Base-by-base conservation (phyloP, 192 early-diverging fungal species). In the Coemansia aciculifera region DNA sequence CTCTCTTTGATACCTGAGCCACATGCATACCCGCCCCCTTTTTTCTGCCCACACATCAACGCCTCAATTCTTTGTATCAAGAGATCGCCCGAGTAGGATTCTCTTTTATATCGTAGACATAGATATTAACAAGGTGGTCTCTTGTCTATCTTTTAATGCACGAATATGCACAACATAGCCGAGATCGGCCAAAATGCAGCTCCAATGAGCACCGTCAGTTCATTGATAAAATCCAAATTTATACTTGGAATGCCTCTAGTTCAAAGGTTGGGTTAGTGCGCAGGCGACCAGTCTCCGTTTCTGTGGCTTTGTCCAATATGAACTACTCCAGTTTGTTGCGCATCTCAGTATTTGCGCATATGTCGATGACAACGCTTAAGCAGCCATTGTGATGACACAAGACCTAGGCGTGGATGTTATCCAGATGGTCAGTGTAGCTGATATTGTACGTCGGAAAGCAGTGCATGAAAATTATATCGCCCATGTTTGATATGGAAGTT, bases 361-460 rank as follows among this genome's bases (percentile, higher is more conserved):
- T 61, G 72, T 11, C 65, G 68, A 13, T 9, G 52, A 40, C 43
- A 7, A 95, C 86, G 46, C 89, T 90, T 64, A 94, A 70, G 17
- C 74, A 67, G 12, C 87, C 88, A 8, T 73, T 78, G 29, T 84
- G 89, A 49, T 78, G 69, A 3, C 62, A 71, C 29, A 68, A 46
- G 21, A 90, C 70, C 29, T 74, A 72, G 36, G 82, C 67, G 67
- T 93, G 91, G 69, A 96, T 75, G 15, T 69, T 66, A 39, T 75
- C 64, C 39, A 98, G 74, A 23, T 88, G 73, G 38, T 87, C 81
- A n/a, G 86, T 57, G 65, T 98, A 95, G 0, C 94, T 94, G 1
- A 97, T 90, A 1, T 81, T 71, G 62, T 96, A 97, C 57, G 96
- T 91, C 2, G 94, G 94, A 63, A 98, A 93, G 68, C 95, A 98